phyloP scores from a whole-genome alignment of 1,284 basidiomycete genomes.

The Agaricales sp. region DNA sequence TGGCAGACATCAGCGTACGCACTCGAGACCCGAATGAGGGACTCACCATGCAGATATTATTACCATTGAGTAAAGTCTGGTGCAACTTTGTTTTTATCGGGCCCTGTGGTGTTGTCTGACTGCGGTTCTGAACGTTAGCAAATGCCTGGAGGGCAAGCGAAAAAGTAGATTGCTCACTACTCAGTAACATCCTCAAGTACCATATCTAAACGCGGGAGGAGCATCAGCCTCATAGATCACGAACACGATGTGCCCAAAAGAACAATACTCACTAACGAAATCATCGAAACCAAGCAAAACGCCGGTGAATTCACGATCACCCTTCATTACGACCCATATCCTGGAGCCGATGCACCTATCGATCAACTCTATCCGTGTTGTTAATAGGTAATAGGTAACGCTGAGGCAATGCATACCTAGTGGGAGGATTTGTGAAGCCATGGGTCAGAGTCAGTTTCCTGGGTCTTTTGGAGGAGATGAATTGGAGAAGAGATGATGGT shows the following conservation, averaged over 20 bases:
- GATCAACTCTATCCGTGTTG: conserved; percentile 61
- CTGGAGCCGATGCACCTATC: conserved; percentile 91
- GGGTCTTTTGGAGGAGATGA: background rate
- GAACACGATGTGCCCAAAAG: background rate
- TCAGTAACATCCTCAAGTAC: conserved; percentile 96
- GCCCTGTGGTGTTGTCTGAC: conserved; percentile 80
- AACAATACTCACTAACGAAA: conserved; percentile 91
- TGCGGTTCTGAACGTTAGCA: conserved; percentile 23
- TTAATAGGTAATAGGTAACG: background rate
- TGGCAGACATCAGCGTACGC: background rate
- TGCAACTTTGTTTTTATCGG: conserved; percentile 75
- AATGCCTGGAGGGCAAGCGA: conserved; percentile 3
- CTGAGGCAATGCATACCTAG: conserved; percentile 24
- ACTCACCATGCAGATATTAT: conserved; percentile 93
- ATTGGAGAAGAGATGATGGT: background rate
- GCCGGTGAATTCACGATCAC: conserved; percentile 92
- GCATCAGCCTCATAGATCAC: no score
- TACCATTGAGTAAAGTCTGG: conserved; percentile 93
- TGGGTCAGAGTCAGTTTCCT: conserved; percentile 16
- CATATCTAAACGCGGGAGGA: conserved; percentile 67
- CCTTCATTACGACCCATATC: conserved; percentile 97
- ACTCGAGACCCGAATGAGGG: background rate
- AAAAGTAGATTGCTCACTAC: conserved; percentile 56
- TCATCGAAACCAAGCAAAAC: conserved; percentile 96
- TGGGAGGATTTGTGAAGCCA: conserved; percentile 48